Evolutionary conservation across 768 basidiomycete genomes (phyloP), one percentile per base, ranked within the genome.

Genomic region (Mycena venus): DNA sequence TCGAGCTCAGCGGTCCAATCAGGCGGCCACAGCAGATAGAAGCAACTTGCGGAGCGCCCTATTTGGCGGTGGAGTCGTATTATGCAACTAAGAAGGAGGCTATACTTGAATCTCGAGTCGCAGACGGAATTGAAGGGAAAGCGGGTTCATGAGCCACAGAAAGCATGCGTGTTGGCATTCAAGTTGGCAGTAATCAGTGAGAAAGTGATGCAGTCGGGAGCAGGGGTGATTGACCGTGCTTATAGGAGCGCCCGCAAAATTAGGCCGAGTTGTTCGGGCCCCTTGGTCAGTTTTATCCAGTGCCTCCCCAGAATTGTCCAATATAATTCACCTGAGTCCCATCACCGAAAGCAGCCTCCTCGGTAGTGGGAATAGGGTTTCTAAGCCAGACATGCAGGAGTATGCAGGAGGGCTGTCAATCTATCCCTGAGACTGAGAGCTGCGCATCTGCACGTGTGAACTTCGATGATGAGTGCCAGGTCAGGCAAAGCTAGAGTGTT

Each of bases 111-210:
- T 7, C 10, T 14, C 49, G 51, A n/a, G 69, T 70, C 27, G 40
- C 34, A 62, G 68, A 34, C 29, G 49, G 32, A 62, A 53, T 62
- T 62, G 68, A 55, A 62, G 32, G 51, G 32, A 68, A 49, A 42
- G 23, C 17, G 3, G 19, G 38, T 8, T 11, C 23, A 62, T 8
- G 25, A 21, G 49, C 19, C 17, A 23, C 27, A 31, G 10, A 34
- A 32, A 49, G 9, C n/a, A 40, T 36, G 44, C 32, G 42, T 55
- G 51, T 29, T 61, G 40, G 53, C 29, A 32, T 14, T 36, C n/a
- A 9, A 6, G 17, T 32, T 36, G 25, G 61, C 42, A 62, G 40
- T 19, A 19, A 70, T 62, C 69, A 63, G 60, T 15, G 36, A 49
- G 47, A 21, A 59, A n/a, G 23, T 61, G 21, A 36, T 32, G n/a